Evolutionary conservation across 495 filamentous ascomycete genomes (phyloP).

Genomic region (Oleoguttula mirabilis): DNA sequence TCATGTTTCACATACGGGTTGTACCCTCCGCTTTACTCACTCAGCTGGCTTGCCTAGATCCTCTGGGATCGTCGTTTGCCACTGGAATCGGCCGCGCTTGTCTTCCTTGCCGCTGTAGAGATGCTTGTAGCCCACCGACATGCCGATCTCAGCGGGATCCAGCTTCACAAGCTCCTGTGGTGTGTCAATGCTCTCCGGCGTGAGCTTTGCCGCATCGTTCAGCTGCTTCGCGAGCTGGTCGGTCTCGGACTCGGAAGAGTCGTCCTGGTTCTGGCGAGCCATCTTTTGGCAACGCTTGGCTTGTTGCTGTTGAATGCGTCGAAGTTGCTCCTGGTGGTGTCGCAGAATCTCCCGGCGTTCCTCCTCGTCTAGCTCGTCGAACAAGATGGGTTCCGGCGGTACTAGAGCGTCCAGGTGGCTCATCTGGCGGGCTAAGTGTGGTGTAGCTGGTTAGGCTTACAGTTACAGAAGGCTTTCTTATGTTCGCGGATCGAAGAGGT

Average conservation of each 20-base stretch:
- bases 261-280: background rate
- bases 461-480: too few species aligned
- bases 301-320: background rate
- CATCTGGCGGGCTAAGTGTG: too few species aligned
- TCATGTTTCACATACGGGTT: too few species aligned
- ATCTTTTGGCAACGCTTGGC: background rate
- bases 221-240: background rate
- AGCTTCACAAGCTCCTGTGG: slow-evolving; percentile 19
- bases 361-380: background rate
- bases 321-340: background rate
- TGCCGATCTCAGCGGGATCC: slow-evolving; percentile 17
- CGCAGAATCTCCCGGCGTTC: too few species aligned
- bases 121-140: slow-evolving; percentile 21
- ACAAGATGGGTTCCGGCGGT: background rate
- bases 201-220: background rate
- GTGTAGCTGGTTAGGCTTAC: too few species aligned
- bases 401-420: background rate
- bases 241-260: slow-evolving; percentile 5
- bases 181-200: slow-evolving; percentile 7
- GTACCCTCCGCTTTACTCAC: too few species aligned
- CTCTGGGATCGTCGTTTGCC: slow-evolving; percentile 33
- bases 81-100: slow-evolving; percentile 32
- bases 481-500: too few species aligned
- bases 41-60: slow-evolving; percentile 39
- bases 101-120: slow-evolving; percentile 32